Conservation (phyloP, 352 stramenopile species). For the Pythium brachiatum region DNA sequence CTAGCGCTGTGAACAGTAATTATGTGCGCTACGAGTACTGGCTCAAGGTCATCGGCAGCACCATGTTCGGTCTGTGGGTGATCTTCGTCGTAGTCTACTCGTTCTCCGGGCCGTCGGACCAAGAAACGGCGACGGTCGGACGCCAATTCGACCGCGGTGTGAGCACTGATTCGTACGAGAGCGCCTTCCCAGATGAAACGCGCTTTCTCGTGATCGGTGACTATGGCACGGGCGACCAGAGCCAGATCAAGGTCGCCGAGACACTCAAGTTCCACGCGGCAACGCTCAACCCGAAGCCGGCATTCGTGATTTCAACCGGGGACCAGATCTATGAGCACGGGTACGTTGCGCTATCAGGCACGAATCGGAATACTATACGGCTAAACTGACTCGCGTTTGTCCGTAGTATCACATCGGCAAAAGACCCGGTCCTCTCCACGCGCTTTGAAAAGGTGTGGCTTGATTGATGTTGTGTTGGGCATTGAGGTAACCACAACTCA, state of each 20-base stretch:
- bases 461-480: background rate
- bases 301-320: constrained; percentile 80
- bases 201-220: constrained; percentile 83
- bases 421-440: constrained; percentile 56
- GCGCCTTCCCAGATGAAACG: constrained; percentile 52
- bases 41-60: constrained; percentile 54
- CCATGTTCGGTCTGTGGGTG: constrained; percentile 54
- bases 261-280: constrained; percentile 57
- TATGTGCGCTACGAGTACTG: constrained; percentile 56
- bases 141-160: constrained; percentile 7
- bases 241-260: constrained; percentile 58
- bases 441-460: constrained; percentile 67
- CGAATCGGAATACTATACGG: background rate
- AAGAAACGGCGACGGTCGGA: constrained; percentile 6
- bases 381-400: background rate
- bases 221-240: constrained; percentile 68
- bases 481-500: too few species aligned
- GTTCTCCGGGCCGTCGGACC: background rate
- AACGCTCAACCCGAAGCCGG: constrained; percentile 51
- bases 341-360: constrained; percentile 25
- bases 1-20: constrained; percentile 20
- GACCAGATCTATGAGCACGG: constrained; percentile 87
- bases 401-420: constrained; percentile 50
- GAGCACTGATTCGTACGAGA: constrained; percentile 27
- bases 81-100: constrained; percentile 62